Base-by-base conservation (phyloP, 805 yeast genomes). In the Ogataea pignaliae region DNA sequence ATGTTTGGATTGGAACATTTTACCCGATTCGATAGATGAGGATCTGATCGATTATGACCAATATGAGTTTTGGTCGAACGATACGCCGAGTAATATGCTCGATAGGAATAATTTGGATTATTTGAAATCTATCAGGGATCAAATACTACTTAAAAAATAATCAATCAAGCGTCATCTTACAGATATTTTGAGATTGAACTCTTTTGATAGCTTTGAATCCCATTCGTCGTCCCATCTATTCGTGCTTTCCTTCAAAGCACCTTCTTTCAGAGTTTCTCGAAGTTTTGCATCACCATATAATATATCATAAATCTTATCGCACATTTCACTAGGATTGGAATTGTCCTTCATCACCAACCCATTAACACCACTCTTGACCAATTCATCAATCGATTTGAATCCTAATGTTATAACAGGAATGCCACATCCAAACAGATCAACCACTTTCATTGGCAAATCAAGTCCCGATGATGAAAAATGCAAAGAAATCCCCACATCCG, bases 381-480 rank as follows among this genome's bases (percentile, higher is more conserved):
- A 68, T 60, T 93, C 99, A 7, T 70, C 69, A 12, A 91, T 73
- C 1, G 96, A 91, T 0, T 84, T 79, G 60, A 88, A 93, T 32
- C 73, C 69, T 45, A 90, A 69, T 0, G 96, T 79, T 2, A 90
- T 70, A 0, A 89, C 97, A 1, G 99, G 99, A 11, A 93, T 69
- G 0, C 98, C 98, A 51, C 93, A 86, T 0, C 99, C 99, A 70
- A 91, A 90, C 76, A 91, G 81, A 58, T 93, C 99, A 6, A 91
- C 83, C 31, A 93, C 86, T 63, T 93, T 93, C 99, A 93, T 93
- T 1, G 99, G 99, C 45, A 93, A 72, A 58, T 93, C 99, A 44
- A 86, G 72, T 0, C 99, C 99, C 37, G 96, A 85, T 37, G 95
- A 85, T 0, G 98, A 90, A 3, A 83, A 77, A 63, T 93, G 99